These are phyloP conservation scores for Schizochytrium sp. DNA, from an alignment of 108 stramenopile genomes.

Conservation along the genomic window DNA sequence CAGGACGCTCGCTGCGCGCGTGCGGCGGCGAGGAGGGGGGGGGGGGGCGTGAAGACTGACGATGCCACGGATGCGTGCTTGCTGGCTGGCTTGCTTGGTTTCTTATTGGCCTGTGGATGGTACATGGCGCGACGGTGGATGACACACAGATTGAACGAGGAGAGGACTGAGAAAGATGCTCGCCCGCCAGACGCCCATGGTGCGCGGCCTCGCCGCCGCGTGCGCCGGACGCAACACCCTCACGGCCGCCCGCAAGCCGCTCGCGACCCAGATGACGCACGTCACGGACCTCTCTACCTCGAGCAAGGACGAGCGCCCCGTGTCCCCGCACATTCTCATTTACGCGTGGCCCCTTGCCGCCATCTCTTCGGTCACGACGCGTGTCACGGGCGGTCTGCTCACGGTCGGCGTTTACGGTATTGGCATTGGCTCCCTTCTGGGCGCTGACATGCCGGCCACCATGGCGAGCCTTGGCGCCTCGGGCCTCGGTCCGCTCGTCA, in stretches of 20 bases:
- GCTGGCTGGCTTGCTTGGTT: too few species aligned
- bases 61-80: too few species aligned
- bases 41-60: too few species aligned
- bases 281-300: constrained; percentile 12
- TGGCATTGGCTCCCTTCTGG: constrained; percentile 61
- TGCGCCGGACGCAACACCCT: not conserved
- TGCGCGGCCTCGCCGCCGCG: not conserved
- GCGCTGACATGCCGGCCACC: constrained; percentile 61
- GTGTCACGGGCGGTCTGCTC: constrained; percentile 75
- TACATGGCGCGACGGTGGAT: too few species aligned
- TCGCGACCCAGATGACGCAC: not conserved
- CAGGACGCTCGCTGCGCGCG: too few species aligned
- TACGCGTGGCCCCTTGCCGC: constrained; percentile 81
- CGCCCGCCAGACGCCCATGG: not conserved
- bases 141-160: not conserved
- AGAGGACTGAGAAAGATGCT: not conserved
- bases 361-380: constrained; percentile 76
- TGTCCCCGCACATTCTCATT: constrained; percentile 87
- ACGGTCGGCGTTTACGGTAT: constrained; percentile 61
- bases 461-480: constrained; percentile 64
- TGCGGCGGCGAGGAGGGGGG: too few species aligned
- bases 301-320: constrained; percentile 72
- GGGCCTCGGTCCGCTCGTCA: constrained; percentile 55
- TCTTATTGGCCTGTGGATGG: too few species aligned
- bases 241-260: not conserved